Percentiles rank a stretch among this genome's conserved stretches.
These are phyloP conservation scores for Vigna radiata DNA, from an alignment of 306 rosid species.

Conservation along the genomic window DNA sequence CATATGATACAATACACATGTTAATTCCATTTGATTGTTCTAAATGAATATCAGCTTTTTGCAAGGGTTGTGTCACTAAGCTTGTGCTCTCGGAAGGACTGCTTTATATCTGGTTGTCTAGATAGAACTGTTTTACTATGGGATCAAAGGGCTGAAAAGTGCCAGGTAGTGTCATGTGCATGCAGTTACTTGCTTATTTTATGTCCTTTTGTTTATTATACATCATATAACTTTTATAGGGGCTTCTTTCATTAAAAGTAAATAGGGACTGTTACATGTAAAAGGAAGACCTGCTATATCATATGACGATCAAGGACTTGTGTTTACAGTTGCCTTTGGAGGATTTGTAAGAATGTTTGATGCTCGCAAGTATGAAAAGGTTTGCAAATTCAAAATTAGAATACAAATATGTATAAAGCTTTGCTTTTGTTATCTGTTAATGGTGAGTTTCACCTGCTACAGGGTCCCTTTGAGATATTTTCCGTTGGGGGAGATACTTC, in stretches of 20 bases:
- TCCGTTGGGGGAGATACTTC: conserved; percentile 90
- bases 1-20: neutral
- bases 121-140: conserved; percentile 93
- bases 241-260: conserved; percentile 38
- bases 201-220: conserved; percentile 32
- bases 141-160: conserved; percentile 96
- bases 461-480: conserved; percentile 96
- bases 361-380: conserved; percentile 91
- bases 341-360: conserved; percentile 92
- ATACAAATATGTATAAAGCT: conserved; percentile 5
- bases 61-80: conserved; percentile 92
- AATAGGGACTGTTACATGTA: conserved; percentile 85
- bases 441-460: conserved; percentile 42
- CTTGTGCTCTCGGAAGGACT: conserved; percentile 83
- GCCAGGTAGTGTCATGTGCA: conserved; percentile 70
- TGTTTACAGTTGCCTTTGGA: conserved; percentile 93
- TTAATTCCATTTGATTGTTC: neutral
- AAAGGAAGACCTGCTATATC: conserved; percentile 98
- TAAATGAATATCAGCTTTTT: conserved; percentile 5
- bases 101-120: conserved; percentile 92
- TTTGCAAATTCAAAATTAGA: conserved; percentile 43
- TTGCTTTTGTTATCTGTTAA: conserved; percentile 18
- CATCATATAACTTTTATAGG: conserved; percentile 37
- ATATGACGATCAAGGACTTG: conserved; percentile 93
- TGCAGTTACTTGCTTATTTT: conserved; percentile 32